Percentiles rank a stretch among this genome's conserved stretches.
phyloP scores from a whole-genome alignment of 345 rosid genomes.

The Carallia brachiata region DNA sequence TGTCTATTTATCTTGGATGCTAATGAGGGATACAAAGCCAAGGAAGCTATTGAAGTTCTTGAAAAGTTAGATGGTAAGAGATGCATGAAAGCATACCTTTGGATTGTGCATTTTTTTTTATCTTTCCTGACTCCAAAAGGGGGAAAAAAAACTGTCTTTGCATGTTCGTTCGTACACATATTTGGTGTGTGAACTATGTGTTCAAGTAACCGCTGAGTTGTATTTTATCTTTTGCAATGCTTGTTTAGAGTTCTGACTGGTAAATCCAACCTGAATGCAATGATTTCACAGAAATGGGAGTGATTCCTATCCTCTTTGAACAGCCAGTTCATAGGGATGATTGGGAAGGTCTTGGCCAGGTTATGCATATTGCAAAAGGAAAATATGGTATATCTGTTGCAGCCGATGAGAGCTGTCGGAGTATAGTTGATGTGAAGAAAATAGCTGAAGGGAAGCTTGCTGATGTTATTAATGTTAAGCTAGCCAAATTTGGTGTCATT shows the following conservation, averaged over 20 bases:
- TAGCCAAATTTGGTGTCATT: conserved; percentile 73
- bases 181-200: neutral
- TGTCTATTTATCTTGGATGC: conserved; percentile 91
- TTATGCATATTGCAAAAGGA: conserved; percentile 56
- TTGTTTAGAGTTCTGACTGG: neutral
- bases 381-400: conserved; percentile 80
- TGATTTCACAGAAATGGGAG: conserved; percentile 66
- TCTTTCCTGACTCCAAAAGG: neutral
- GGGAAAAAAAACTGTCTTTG: neutral
- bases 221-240: too few species aligned
- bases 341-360: conserved; percentile 86
- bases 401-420: conserved; percentile 92
- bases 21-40: conserved; percentile 77
- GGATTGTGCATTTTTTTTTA: conserved; percentile 11
- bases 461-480: conserved; percentile 81
- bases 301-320: conserved; percentile 85
- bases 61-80: conserved; percentile 63
- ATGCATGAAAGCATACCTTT: conserved; percentile 2
- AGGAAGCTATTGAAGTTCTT: conserved; percentile 82
- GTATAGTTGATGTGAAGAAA: conserved; percentile 62
- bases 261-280: conserved; percentile 2
- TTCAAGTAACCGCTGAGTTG: too few species aligned
- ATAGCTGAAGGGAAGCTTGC: conserved; percentile 59
- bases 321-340: conserved; percentile 93
- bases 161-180: neutral